These are phyloP conservation scores for Mycosphaerella sp. DNA, from an alignment of 2,329 filamentous ascomycete genomes.

Conservation along the genomic window DNA sequence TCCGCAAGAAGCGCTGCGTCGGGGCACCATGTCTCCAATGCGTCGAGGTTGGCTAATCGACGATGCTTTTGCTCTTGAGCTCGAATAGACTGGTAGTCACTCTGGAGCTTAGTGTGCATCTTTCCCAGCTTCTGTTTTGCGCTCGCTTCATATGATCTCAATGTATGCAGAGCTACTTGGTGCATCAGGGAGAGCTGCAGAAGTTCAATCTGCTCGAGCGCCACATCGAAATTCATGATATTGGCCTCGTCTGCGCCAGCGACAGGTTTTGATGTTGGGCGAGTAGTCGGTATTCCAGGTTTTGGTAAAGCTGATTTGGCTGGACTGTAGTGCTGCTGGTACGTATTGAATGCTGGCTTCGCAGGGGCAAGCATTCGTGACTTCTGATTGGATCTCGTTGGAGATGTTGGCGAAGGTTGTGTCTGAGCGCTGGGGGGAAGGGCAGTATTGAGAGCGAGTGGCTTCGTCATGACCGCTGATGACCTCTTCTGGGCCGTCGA, in stretches of 20 bases:
- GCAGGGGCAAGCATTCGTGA: conserved; percentile 30
- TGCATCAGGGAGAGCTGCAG: conserved; percentile 61
- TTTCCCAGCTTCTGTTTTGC: conserved; percentile 39
- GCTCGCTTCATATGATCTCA: conserved; percentile 50
- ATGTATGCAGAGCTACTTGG: conserved; percentile 44
- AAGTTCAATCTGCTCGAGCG: conserved; percentile 52
- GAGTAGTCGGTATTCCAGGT: conserved; percentile 42
- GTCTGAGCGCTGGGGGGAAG: conserved; percentile 9
- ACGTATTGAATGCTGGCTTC: conserved; percentile 54
- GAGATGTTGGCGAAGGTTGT: conserved; percentile 18
- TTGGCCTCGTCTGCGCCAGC: conserved; percentile 52
- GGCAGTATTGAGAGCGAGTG: conserved; percentile 16
- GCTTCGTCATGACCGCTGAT: conserved; percentile 17
- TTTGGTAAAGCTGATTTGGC: conserved; percentile 57
- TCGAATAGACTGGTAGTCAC: conserved; percentile 33
- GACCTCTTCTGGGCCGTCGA: conserved; percentile 22
- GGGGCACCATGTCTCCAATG: conserved; percentile 48
- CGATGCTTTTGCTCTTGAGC: conserved; percentile 25
- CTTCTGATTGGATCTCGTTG: conserved; percentile 22
- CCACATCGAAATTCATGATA: conserved; percentile 23
- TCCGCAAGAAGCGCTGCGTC: conserved; percentile 45
- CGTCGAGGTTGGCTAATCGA: conserved; percentile 48
- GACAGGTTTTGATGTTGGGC: conserved; percentile 51
- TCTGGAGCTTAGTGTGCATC: conserved; percentile 27
- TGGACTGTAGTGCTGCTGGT: conserved; percentile 63